Evolutionary conservation across 2,329 filamentous ascomycete species (phyloP).

Genomic region (Aspergillus sp.): DNA sequence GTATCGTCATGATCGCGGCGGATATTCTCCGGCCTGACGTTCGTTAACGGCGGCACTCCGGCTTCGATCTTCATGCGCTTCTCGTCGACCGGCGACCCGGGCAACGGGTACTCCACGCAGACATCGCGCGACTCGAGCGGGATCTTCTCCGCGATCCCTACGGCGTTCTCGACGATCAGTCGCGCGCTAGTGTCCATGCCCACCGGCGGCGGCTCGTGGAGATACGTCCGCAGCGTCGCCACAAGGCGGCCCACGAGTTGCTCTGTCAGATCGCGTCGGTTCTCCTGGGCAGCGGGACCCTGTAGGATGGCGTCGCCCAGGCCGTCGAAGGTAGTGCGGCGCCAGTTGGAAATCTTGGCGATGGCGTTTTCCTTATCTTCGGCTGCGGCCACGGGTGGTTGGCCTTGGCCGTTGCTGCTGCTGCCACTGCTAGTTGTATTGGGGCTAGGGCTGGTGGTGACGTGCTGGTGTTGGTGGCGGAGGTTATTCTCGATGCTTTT

Average conservation of each 20-base stretch:
- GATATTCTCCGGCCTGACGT: neutral
- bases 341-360: constrained; percentile 83
- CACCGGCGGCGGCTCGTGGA: constrained; percentile 66
- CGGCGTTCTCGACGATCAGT: constrained; percentile 87
- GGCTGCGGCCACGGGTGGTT: constrained; percentile 20
- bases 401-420: neutral
- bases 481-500: constrained; percentile 86
- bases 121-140: constrained; percentile 89
- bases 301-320: constrained; percentile 58
- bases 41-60: constrained; percentile 51
- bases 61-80: constrained; percentile 79
- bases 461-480: constrained; percentile 53
- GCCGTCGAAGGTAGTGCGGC: constrained; percentile 88
- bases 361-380: constrained; percentile 86
- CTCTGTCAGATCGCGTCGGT: constrained; percentile 43
- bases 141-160: constrained; percentile 76
- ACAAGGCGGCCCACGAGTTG: constrained; percentile 63
- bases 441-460: constrained; percentile 45
- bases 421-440: neutral
- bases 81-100: constrained; percentile 61
- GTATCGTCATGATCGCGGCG: neutral
- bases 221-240: constrained; percentile 60
- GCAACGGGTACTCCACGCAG: constrained; percentile 73
- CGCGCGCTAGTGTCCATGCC: constrained; percentile 81
- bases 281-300: constrained; percentile 55